Evolutionary conservation across 1,139 yeast genomes (phyloP).

Genomic region (Geotrichum histeridarum): DNA sequence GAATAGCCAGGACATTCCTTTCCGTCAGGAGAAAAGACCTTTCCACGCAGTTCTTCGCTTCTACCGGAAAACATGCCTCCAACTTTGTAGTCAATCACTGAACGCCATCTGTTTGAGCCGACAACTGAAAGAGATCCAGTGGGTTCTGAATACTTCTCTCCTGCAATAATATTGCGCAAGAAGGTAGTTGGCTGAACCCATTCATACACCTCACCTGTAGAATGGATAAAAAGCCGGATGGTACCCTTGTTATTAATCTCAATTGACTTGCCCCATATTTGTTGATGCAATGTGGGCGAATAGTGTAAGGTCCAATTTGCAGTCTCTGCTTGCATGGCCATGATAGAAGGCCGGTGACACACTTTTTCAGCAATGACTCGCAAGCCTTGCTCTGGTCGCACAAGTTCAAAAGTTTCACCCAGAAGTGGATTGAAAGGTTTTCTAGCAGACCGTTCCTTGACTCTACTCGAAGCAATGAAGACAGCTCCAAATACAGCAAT

Average conservation of each 20-base stretch:
- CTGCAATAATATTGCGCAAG: slow-evolving; percentile 83
- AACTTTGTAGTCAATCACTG: slow-evolving; percentile 71
- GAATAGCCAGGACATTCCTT: slow-evolving; percentile 37
- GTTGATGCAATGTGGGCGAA: slow-evolving; percentile 76
- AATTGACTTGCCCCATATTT: slow-evolving; percentile 91
- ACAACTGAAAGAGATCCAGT: slow-evolving; percentile 60
- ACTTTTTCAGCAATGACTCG: slow-evolving; percentile 75
- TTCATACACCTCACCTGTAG: slow-evolving; percentile 64
- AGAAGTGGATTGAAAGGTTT: slow-evolving; percentile 90
- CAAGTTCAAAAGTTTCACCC: slow-evolving; percentile 83
- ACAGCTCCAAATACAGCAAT: slow-evolving; percentile 83
- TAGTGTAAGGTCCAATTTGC: slow-evolving; percentile 69
- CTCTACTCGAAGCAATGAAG: slow-evolving; percentile 62
- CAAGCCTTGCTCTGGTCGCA: slow-evolving; percentile 68
- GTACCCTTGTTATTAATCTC: slow-evolving; percentile 76
- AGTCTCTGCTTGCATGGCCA: slow-evolving; percentile 75
- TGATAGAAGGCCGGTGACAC: slow-evolving; percentile 72
- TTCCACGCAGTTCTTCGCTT: slow-evolving; percentile 68
- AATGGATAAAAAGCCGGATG: slow-evolving; percentile 50
- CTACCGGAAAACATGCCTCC: slow-evolving; percentile 76
- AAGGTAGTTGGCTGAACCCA: slow-evolving; percentile 83
- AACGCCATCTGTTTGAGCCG: slow-evolving; percentile 62
- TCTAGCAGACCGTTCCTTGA: slow-evolving; percentile 68
- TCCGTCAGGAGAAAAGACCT: slow-evolving; percentile 44
- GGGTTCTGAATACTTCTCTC: slow-evolving; percentile 94